A percentile compares a stretch with the other conserved stretches of the same genome.
Conservation (phyloP, 768 basidiomycete genomes). For the Gloeopeniophorella convolvens region DNA sequence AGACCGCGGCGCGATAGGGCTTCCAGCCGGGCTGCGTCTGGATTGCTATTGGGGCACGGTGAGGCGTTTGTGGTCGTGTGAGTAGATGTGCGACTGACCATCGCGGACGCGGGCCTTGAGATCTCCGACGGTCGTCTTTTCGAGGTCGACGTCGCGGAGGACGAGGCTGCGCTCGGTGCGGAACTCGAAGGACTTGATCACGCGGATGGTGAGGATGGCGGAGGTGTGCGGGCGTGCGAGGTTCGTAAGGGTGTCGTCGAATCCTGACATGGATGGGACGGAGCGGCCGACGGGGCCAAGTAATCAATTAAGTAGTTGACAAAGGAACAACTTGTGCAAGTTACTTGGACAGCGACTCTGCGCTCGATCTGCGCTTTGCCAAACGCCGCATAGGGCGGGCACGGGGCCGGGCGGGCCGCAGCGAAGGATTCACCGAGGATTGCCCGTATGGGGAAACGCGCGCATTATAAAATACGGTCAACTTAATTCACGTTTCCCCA, state of each 20-base stretch:
- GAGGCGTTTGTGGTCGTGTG: slow-evolving; percentile 4
- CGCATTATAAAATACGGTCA: too few species aligned
- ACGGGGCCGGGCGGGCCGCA: too few species aligned
- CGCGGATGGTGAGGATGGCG: slow-evolving; percentile 82
- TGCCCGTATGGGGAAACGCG: too few species aligned
- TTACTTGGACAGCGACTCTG: too few species aligned
- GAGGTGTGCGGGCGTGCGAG: slow-evolving; percentile 57
- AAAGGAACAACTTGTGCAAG: too few species aligned
- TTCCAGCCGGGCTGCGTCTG: slow-evolving; percentile 78
- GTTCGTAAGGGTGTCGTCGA: slow-evolving; percentile 50
- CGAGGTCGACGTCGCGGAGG: slow-evolving; percentile 74
- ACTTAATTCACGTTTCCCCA: too few species aligned
- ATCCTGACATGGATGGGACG: slow-evolving; percentile 26
- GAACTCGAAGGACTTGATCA: slow-evolving; percentile 94
- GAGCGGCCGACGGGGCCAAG: slow-evolving; percentile 1
- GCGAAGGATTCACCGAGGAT: too few species aligned
- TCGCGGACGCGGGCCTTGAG: slow-evolving; percentile 67
- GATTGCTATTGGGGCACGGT: slow-evolving; percentile 43
- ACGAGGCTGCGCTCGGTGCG: slow-evolving; percentile 86
- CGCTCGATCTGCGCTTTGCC: too few species aligned
- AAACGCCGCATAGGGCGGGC: too few species aligned
- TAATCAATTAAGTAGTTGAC: background rate
- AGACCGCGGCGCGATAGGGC: slow-evolving; percentile 64
- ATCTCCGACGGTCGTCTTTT: slow-evolving; percentile 66
- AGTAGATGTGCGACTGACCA: slow-evolving; percentile 39